Evolutionary conservation across 495 filamentous ascomycete species (phyloP).

Genomic region (Penicillium verhagenii): DNA sequence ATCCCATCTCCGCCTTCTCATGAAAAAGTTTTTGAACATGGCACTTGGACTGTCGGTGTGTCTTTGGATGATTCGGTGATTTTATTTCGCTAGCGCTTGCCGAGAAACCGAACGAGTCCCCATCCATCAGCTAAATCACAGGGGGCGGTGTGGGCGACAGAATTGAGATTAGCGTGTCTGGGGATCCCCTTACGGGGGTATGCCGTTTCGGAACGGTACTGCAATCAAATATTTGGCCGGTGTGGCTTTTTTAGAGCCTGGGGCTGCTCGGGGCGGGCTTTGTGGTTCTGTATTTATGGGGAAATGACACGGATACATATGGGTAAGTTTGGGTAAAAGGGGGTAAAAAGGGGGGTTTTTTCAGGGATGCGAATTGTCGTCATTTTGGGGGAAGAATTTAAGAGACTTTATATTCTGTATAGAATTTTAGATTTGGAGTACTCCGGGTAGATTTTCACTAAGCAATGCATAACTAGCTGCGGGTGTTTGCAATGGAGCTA

Average conservation of each 20-base stretch:
- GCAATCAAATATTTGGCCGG: not conserved
- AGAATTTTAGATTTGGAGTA: not conserved
- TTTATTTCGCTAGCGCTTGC: not conserved
- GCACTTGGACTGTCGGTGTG: not conserved
- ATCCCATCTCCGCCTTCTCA: no score
- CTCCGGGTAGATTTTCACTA: not conserved
- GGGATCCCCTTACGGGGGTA: not conserved
- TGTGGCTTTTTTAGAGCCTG: not conserved
- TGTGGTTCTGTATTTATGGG: not conserved
- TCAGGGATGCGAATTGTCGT: no score
- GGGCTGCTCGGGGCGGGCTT: not conserved
- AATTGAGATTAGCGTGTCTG: conserved; percentile 3
- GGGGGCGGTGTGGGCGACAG: not conserved
- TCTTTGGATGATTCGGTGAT: not conserved
- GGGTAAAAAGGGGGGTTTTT: not conserved
- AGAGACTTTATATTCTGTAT: not conserved
- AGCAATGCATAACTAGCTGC: not conserved
- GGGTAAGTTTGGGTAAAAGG: not conserved
- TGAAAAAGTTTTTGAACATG: not conserved
- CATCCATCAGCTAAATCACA: not conserved
- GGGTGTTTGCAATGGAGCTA: not conserved
- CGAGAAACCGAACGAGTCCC: not conserved
- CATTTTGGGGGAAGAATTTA: not conserved
- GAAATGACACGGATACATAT: not conserved
- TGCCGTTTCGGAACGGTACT: not conserved